Base-by-base conservation (phyloP, 495 filamentous ascomycete species). In the Neurospora tetraspora region DNA sequence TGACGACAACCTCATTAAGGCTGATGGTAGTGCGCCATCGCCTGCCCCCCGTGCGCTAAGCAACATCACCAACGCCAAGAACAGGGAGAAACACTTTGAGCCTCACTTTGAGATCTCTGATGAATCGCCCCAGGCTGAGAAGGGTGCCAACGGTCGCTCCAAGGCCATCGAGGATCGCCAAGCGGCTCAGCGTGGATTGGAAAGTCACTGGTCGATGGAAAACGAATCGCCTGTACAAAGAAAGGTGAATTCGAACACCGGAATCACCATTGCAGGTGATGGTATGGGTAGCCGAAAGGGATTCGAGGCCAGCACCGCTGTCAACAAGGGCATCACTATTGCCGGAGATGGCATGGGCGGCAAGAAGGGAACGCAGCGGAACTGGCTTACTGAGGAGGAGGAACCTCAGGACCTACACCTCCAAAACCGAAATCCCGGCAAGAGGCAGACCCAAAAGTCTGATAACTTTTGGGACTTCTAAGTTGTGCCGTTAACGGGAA, bases 321-420 rank as follows among this genome's bases (percentile, higher is more conserved):
- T 77, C 16, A 81, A 83, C 39, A 78, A 83, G 34, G 85, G 88
- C 42, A 89, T 91, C 73, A 81, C 82, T 71, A 90, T 86, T 43
- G 86, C 81, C 1, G 91, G 92, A 39, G 89, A 94, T 74, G 92
- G 91, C 36, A 93, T 93, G 89, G 91, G 92, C 39, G 90, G 90
- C 68, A 87, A 86, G 73, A 91, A 88, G 78, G 90, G 86, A 18
- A 76, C 84, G 18, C 82, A 82, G n/a, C 81, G 88, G 72, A 79
- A 81, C 74, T 93, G 91, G 91, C 81, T 88, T 75, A 88, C 89
- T 36, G 88, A 87, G 69, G 86, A 88, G 31, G 83, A 85, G 70
- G 84, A 84, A 69, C 85, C 81, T 43, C 85, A 84, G 20, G 80
- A 78, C 14, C 74, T 72, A 9, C 73, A 76, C 42, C 38, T 71